These are phyloP conservation scores for Camelina sativa DNA, from an alignment of 345 rosid genomes.

Conservation along the genomic window DNA sequence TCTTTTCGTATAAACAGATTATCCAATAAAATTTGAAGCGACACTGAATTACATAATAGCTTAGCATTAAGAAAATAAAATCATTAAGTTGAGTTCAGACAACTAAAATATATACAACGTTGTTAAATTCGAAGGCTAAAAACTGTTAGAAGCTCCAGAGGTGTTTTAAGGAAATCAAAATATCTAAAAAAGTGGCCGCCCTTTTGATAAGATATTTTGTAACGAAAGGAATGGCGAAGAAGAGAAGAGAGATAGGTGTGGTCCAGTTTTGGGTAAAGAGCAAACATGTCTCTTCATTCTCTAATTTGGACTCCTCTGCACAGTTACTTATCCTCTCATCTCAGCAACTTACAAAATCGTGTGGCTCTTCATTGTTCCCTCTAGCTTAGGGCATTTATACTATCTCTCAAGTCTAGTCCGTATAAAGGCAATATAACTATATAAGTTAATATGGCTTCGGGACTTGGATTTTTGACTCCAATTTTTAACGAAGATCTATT, in stretches of 20 bases:
- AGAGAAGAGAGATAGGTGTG: conserved; percentile 29
- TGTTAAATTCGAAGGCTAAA: conserved; percentile 4
- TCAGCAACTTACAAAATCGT: conserved; percentile 23
- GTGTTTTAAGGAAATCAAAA: neutral
- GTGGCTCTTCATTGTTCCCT: conserved; percentile 41
- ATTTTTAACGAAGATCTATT: neutral
- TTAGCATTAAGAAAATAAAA: neutral
- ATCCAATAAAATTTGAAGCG: too few species aligned
- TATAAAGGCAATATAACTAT: neutral
- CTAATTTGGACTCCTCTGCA: conserved; percentile 41
- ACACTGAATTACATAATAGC: neutral
- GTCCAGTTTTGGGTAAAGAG: conserved; percentile 43
- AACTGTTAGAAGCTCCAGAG: neutral
- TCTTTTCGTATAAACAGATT: too few species aligned
- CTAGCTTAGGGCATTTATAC: conserved; percentile 19
- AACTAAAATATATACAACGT: conserved; percentile 10
- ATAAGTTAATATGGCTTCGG: neutral
- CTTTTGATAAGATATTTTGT: conserved; percentile 25
- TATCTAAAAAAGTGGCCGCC: neutral
- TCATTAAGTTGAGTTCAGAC: neutral
- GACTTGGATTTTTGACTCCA: neutral
- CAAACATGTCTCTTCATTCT: conserved; percentile 38
- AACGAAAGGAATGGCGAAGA: conserved; percentile 31
- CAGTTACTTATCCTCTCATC: conserved; percentile 39
- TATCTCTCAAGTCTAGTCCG: neutral